Evolutionary conservation across 257 asterid species (phyloP), one percentile per base, ranked within the genome.

Genomic region (Solanum ossicruentum): DNA sequence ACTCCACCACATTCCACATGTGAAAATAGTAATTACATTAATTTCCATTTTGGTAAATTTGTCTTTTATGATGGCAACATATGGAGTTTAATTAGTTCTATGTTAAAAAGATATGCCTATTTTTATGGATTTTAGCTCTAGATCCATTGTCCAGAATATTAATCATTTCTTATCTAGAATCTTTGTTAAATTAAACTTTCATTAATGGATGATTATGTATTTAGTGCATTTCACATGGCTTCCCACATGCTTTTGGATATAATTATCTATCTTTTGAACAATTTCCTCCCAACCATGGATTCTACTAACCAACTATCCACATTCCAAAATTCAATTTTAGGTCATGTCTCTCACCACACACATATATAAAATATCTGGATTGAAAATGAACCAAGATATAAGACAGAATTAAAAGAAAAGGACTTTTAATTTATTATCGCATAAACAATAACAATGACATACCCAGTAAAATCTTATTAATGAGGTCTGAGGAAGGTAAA

Each of bases 181-280:
- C 49, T 82, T 83, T 49, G 12, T 63, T 23, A 16, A 83, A 63
- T 82, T 82, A 18, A 70, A 70, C 32, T 1, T 11, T 26, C 16
- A 54, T 0, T 66, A 39, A 36, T 45, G 18, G 58, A 26, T 65
- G 26, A 32, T 17, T 82, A 61, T 85, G 83, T 85, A 85, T 86
- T 83, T 88, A 85, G 84, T 90, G 86, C 71, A 88, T 77, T 84
- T 89, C 97, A 93, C 98, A 94, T 94, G 97, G 94, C 91, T 86
- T 85, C 84, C 86, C 93, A 92, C 95, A 92, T 89, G 92, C 93
- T 77, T 58, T 63, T 65, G 43, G 71, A 65, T 65, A 67, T 69
- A 23, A 63, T 65, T 43, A 47, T 47, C 7, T 16, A 17, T 69
- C 15, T 39, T 52, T 85, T 73, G 60, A 47, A 21, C 7, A 84